Evolutionary conservation across 805 yeast species (phyloP).

Genomic region (Dipodascus geniculatus): DNA sequence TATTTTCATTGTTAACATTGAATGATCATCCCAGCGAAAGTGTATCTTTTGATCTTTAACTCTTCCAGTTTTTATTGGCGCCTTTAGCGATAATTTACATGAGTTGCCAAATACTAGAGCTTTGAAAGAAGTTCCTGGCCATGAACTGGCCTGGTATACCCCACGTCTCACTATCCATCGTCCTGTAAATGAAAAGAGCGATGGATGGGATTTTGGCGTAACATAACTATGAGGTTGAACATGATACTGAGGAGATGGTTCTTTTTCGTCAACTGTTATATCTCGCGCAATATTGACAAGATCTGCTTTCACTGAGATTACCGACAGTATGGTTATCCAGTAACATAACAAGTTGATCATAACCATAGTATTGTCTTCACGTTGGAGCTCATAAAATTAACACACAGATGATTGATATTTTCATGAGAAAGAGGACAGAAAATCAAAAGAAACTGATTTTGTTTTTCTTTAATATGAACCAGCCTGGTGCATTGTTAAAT

Average conservation of each 20-base stretch:
- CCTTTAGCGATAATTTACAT: constrained; percentile 4
- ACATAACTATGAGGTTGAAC: constrained; percentile 1
- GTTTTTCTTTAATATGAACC: too few relatives aligned
- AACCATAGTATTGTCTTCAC: neutral
- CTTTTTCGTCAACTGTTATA: neutral
- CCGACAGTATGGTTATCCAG: neutral
- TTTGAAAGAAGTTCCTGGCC: constrained; percentile 7
- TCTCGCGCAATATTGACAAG: neutral
- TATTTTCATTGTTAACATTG: constrained; percentile 1
- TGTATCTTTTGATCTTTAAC: constrained; percentile 4
- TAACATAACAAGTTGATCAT: neutral
- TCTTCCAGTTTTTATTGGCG: constrained; percentile 2
- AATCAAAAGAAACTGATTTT: too few relatives aligned
- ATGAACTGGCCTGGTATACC: constrained; percentile 6
- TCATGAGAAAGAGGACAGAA: too few relatives aligned
- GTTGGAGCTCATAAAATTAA: too few relatives aligned
- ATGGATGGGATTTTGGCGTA: constrained; percentile 8
- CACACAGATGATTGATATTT: too few relatives aligned
- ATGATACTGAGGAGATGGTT: neutral
- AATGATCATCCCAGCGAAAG: constrained; percentile 1
- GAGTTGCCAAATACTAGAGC: constrained; percentile 5
- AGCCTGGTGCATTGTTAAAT: too few relatives aligned
- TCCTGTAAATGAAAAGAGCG: constrained; percentile 8
- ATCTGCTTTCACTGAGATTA: neutral
- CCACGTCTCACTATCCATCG: constrained; percentile 7